Evolutionary conservation across 2,329 filamentous ascomycete genomes (phyloP).

Genomic region (Sporothrix humicola): DNA sequence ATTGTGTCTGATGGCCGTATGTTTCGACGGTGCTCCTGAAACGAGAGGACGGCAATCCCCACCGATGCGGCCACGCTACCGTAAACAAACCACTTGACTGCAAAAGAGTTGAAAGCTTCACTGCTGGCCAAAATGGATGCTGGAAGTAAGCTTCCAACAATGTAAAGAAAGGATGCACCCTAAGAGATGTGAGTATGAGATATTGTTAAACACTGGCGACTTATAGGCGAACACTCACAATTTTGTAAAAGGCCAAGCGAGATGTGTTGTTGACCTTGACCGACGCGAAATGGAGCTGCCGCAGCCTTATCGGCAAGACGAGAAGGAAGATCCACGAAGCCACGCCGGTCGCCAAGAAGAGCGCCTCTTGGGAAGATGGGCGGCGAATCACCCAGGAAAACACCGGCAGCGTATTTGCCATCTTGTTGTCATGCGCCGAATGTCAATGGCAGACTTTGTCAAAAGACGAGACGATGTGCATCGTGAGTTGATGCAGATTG

Average conservation of each 20-base stretch:
- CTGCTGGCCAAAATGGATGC: background rate
- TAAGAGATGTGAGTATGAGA: background rate
- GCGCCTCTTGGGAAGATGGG: background rate
- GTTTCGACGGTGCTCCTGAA: conserved; percentile 29
- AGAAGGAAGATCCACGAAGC: conserved; percentile 23
- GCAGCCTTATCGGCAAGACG: conserved; percentile 19
- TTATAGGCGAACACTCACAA: conserved; percentile 16
- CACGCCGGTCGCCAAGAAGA: conserved; percentile 1
- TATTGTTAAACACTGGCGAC: background rate
- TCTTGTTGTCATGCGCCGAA: background rate
- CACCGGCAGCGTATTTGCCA: background rate
- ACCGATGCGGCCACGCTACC: background rate
- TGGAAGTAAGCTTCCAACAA: background rate
- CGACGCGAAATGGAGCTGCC: conserved; percentile 21
- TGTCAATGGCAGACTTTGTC: background rate
- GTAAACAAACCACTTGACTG: background rate
- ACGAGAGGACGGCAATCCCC: conserved; percentile 28
- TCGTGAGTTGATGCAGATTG: background rate
- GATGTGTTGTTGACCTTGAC: conserved; percentile 19
- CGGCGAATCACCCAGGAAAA: background rate
- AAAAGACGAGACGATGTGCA: background rate
- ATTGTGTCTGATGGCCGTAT: conserved; percentile 27
- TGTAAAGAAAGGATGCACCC: conserved; percentile 5
- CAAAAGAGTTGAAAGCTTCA: background rate
- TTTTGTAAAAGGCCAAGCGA: conserved; percentile 1